Evolutionary conservation across 2,329 filamentous ascomycete species (phyloP), one percentile per base, ranked within the genome.

Genomic region (Drechslera avenae): DNA sequence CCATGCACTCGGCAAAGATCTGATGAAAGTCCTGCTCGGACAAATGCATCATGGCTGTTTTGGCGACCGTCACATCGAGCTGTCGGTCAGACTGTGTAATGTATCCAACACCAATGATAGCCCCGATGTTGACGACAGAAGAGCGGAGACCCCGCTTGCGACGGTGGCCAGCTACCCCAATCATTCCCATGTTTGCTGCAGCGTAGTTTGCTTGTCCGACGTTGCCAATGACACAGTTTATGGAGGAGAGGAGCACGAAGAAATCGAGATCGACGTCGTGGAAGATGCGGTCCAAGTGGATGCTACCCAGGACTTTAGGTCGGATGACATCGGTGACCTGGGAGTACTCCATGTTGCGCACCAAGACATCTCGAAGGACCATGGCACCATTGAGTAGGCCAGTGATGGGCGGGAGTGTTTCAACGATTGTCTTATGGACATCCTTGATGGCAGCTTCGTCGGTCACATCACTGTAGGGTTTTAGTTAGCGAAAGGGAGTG

Each of bases 201-300:
- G 66, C 61, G 49, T 83, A 83, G 51, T 73, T 77, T 3, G 72
- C 56, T 52, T 83, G 79, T 0, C 72, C 74, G 14, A 21, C 34
- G 3, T 69, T 64, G 1, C 71, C 68, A 26, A 60, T n/a, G 13
- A 62, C 37, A 3, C 55, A 53, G 2, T 48, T 50, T 2, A 62
- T 31, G 0, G 66, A 71, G 3, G 60, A 65, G 26, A 72, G 64
- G 12, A 72, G 28, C 1, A 65, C 4, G 54, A 69, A 67, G 47
- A 69, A 69, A 32, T 69, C 64, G 1, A 69, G 41, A 2, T 54
- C 16, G 0, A 10, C 16, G 12, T 26, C 21, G 9, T 5, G 1
- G 17, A 47, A 19, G 2, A 42, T 35, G 3, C 39, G 32, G 2
- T 43, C 47, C 4, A 69, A 39, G 35, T 63, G 62, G 46, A 52